Evolutionary conservation across 139 green algal species (phyloP).

Genomic region (Nannochloris sp.): DNA sequence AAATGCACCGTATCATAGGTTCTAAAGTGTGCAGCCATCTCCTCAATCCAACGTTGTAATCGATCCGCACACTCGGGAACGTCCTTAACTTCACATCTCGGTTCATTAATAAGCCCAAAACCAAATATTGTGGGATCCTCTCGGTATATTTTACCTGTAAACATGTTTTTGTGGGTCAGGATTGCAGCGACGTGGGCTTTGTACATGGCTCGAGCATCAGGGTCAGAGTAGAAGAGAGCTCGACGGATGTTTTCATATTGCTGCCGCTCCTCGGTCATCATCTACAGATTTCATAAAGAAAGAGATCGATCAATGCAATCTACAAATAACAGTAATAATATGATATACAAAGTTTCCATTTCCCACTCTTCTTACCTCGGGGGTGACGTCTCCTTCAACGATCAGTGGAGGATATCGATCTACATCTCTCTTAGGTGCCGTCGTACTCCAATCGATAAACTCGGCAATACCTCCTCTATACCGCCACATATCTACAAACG

Average conservation of each 20-base stretch:
- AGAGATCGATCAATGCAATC: conserved; percentile 38
- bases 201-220: conserved; percentile 25
- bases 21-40: conserved; percentile 43
- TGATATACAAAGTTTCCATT: background rate
- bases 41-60: conserved; percentile 29
- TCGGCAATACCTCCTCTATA: conserved; percentile 42
- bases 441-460: conserved; percentile 60
- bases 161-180: conserved; percentile 33
- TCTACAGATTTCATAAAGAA: conserved; percentile 37
- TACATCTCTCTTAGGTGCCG: background rate
- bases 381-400: background rate
- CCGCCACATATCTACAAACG: conserved; percentile 71
- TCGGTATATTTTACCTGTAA: conserved; percentile 35
- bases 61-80: conserved; percentile 8
- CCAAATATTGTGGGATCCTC: conserved; percentile 69
- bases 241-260: conserved; percentile 5
- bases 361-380: background rate
- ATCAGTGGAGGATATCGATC: background rate
- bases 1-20: conserved; percentile 21
- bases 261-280: conserved; percentile 8
- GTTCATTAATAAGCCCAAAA: conserved; percentile 78
- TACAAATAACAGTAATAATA: conserved; percentile 41
- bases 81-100: conserved; percentile 14
- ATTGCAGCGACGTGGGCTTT: conserved; percentile 18
- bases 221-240: conserved; percentile 45